phyloP scores from a whole-genome alignment of 352 stramenopile genomes.

The Phytophthora hibernalis region DNA sequence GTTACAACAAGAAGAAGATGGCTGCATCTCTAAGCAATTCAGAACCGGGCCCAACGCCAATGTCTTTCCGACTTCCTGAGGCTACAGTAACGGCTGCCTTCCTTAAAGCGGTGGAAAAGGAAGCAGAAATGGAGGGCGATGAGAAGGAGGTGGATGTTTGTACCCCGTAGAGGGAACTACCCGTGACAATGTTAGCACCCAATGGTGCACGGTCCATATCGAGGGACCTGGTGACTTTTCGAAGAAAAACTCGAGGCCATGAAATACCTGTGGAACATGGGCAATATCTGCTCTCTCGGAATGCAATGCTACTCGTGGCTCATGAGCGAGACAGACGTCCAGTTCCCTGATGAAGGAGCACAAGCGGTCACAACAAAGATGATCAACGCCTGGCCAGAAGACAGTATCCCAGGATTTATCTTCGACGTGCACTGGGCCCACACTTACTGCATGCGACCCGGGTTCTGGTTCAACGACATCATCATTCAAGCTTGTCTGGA shows the following conservation, averaged over 20 bases:
- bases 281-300: background rate
- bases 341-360: background rate
- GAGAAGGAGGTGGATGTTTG: background rate
- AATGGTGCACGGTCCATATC: background rate
- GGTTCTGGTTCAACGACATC: slow-evolving; percentile 2
- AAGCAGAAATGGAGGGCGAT: background rate
- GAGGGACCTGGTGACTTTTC: background rate
- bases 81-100: too few species aligned
- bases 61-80: too few species aligned
- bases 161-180: background rate
- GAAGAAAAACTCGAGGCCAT: background rate
- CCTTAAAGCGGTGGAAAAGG: background rate
- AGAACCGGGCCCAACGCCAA: too few species aligned
- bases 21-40: too few species aligned
- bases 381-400: background rate
- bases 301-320: background rate
- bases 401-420: background rate
- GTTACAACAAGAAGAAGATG: too few species aligned
- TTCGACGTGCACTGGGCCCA: background rate
- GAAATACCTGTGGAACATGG: background rate
- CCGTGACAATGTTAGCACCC: background rate
- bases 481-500: slow-evolving; percentile 4
- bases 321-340: background rate
- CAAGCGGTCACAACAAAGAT: background rate
- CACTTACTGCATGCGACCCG: background rate